Evolutionary conservation across 306 rosid genomes (phyloP).

Genomic region (Fragaria vesca): DNA sequence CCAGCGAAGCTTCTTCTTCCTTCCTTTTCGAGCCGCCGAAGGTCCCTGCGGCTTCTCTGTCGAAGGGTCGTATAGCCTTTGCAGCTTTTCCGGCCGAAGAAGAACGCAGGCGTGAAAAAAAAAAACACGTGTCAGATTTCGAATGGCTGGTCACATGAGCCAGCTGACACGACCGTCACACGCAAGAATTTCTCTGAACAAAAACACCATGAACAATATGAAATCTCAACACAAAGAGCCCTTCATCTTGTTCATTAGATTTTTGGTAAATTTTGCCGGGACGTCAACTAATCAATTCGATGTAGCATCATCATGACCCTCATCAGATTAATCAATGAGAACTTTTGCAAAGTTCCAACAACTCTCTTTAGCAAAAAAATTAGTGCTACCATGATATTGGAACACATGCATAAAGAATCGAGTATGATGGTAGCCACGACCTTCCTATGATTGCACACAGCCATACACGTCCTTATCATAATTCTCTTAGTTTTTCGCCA

Average conservation of each 20-base stretch:
- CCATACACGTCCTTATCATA: conserved; percentile 66
- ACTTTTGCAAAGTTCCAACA: conserved; percentile 13
- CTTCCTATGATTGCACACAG: conserved; percentile 50
- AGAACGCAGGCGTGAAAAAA: no score
- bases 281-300: neutral
- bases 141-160: no score
- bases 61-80: no score
- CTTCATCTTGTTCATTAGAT: neutral
- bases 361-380: neutral
- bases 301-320: neutral
- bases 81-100: no score
- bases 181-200: no score
- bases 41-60: no score
- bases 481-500: conserved; percentile 5
- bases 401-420: conserved; percentile 28
- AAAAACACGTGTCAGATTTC: no score
- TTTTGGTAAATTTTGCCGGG: neutral
- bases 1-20: no score
- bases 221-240: neutral
- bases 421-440: conserved; percentile 49
- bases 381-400: conserved; percentile 5
- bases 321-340: neutral
- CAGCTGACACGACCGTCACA: no score
- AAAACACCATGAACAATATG: neutral
- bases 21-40: no score